Percentiles rank a stretch among this genome's conserved stretches.
Evolutionary conservation across 768 basidiomycete species (phyloP).

Genomic region (Trametes punicea): DNA sequence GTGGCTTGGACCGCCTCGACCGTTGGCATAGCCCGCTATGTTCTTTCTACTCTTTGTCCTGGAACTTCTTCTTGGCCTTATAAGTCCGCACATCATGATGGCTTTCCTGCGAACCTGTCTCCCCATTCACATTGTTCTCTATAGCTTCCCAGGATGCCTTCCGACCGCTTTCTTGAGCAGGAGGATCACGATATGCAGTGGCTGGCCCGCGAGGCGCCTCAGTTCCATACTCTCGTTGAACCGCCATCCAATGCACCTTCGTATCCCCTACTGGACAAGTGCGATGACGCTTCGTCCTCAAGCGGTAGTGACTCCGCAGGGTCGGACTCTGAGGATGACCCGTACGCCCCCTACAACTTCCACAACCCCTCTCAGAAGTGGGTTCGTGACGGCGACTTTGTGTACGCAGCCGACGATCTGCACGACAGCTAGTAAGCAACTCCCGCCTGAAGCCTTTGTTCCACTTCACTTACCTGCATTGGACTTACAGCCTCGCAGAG

Average conservation of each 20-base stretch:
- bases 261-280: background rate
- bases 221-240: slow-evolving; percentile 9
- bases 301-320: slow-evolving; percentile 5
- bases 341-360: slow-evolving; percentile 14
- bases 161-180: slow-evolving; percentile 2
- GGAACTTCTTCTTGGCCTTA: slow-evolving; percentile 1
- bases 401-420: slow-evolving; percentile 13
- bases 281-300: slow-evolving; percentile 5
- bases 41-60: slow-evolving; percentile 15
- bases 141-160: slow-evolving; percentile 5
- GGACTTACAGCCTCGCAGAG: background rate
- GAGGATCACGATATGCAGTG: slow-evolving; percentile 11
- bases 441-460: background rate
- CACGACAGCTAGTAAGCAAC: slow-evolving; percentile 5
- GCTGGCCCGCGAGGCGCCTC: slow-evolving; percentile 16
- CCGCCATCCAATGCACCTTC: background rate
- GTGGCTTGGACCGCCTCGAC: slow-evolving; percentile 15
- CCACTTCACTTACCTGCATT: slow-evolving; percentile 1
- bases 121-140: slow-evolving; percentile 4
- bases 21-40: slow-evolving; percentile 11
- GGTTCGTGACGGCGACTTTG: slow-evolving; percentile 10
- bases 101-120: background rate
- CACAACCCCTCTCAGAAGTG: slow-evolving; percentile 6
- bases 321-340: slow-evolving; percentile 15
- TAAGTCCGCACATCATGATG: slow-evolving; percentile 8